Evolutionary conservation across 108 stramenopile species (phyloP).

Genomic region (Nitzschia sp.): DNA sequence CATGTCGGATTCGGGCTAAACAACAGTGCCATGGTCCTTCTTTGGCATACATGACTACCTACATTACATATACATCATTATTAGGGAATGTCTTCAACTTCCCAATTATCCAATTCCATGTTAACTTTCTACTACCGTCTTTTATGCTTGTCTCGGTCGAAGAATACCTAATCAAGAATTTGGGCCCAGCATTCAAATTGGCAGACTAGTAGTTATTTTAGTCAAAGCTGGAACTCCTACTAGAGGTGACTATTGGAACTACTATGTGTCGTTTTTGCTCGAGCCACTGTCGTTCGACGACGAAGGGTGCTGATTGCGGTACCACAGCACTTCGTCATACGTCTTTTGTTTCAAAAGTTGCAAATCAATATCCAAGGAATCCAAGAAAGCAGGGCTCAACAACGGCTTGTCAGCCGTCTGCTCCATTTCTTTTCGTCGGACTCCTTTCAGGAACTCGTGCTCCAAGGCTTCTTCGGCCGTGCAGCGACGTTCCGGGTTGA

Average conservation of each 20-base stretch:
- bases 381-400: constrained; percentile 71
- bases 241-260: too few species aligned
- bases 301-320: constrained; percentile 43
- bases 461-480: constrained; percentile 93
- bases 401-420: constrained; percentile 45
- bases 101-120: too few species aligned
- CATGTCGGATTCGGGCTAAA: constrained; percentile 30
- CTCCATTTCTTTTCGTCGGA: constrained; percentile 74
- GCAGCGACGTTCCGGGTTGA: constrained; percentile 89
- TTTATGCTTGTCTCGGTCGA: too few species aligned
- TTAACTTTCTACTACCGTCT: not conserved
- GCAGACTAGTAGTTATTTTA: too few species aligned
- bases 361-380: constrained; percentile 65
- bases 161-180: too few species aligned
- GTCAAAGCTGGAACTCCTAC: too few species aligned
- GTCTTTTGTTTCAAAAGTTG: constrained; percentile 65
- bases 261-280: too few species aligned
- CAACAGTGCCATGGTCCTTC: not conserved
- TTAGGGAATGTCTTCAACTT: too few species aligned
- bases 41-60: too few species aligned
- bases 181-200: too few species aligned
- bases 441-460: constrained; percentile 84
- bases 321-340: constrained; percentile 83
- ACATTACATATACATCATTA: too few species aligned
- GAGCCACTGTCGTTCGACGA: too few species aligned